phyloP scores from a whole-genome alignment of 768 basidiomycete genomes.

The Lentinula aciculospora region DNA sequence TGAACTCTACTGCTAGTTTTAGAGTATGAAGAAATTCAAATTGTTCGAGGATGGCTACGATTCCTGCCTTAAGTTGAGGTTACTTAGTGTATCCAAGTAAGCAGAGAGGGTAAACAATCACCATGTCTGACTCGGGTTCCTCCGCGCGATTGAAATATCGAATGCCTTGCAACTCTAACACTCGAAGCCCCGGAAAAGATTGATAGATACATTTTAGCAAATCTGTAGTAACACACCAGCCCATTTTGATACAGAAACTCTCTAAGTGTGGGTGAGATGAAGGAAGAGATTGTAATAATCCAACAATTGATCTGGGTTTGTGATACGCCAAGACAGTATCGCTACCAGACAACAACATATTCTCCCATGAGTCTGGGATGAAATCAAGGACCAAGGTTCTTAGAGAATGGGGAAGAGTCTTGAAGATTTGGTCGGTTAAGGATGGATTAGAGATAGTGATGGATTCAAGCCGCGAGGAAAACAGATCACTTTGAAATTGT shows the following conservation, averaged over 20 bases:
- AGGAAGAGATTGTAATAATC: neutral
- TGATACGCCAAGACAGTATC: constrained; percentile 6
- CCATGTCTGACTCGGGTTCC: constrained; percentile 7
- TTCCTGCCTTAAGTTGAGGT: neutral
- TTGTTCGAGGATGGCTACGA: neutral
- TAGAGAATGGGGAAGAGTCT: neutral
- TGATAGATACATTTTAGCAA: neutral
- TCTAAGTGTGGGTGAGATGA: neutral
- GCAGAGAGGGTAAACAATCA: neutral
- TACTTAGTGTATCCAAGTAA: neutral
- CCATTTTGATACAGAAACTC: constrained; percentile 5
- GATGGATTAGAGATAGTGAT: constrained; percentile 3
- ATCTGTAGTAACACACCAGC: constrained; percentile 3
- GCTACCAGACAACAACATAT: constrained; percentile 5
- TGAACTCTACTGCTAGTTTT: constrained; percentile 6
- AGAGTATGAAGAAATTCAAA: constrained; percentile 3
- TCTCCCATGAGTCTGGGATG: constrained; percentile 6
- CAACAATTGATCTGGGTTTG: neutral
- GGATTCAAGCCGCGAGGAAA: constrained; percentile 2
- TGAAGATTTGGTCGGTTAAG: constrained; percentile 1
- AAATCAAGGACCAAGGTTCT: constrained; percentile 1
- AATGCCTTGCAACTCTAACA: constrained; percentile 3
- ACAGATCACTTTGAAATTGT: neutral
- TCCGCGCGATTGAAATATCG: constrained; percentile 6
- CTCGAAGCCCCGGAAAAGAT: neutral